Evolutionary conservation across 108 stramenopile species (phyloP).

Genomic region (Pseudonitzschia delicatissima): DNA sequence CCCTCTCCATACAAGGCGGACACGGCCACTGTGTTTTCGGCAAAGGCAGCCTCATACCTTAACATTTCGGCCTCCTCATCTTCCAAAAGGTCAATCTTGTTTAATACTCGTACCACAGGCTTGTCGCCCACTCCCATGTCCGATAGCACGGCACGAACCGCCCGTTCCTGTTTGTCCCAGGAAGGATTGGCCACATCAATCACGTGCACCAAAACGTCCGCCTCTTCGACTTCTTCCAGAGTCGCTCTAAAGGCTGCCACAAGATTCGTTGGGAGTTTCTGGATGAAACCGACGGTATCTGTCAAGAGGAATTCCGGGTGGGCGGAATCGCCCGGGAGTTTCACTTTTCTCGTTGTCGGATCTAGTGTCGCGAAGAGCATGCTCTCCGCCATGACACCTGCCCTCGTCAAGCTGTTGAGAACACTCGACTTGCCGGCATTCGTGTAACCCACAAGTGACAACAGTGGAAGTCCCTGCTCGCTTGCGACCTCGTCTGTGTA

Average conservation of each 20-base stretch:
- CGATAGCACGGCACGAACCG: constrained; percentile 61
- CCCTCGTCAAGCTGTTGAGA: constrained; percentile 86
- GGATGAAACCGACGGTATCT: constrained; percentile 98
- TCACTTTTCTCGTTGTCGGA: constrained; percentile 94
- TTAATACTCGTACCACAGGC: constrained; percentile 74
- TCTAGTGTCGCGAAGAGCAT: constrained; percentile 97
- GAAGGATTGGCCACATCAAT: constrained; percentile 84
- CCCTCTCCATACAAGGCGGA: constrained; percentile 73
- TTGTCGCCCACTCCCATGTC: constrained; percentile 77
- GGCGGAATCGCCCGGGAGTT: constrained; percentile 86
- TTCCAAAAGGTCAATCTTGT: constrained; percentile 77
- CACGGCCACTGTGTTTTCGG: constrained; percentile 64
- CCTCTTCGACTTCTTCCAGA: constrained; percentile 90
- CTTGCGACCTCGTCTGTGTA: constrained; percentile 71
- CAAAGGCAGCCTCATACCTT: constrained; percentile 59
- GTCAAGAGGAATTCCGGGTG: constrained; percentile 94
- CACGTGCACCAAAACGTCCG: constrained; percentile 91
- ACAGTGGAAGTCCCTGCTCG: constrained; percentile 78
- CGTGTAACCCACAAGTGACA: constrained; percentile 94
- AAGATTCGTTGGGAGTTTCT: constrained; percentile 94
- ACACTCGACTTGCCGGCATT: constrained; percentile 95
- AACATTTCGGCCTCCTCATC: constrained; percentile 63
- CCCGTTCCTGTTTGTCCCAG: constrained; percentile 84
- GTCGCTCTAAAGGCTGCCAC: constrained; percentile 97
- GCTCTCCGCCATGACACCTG: constrained; percentile 94